Base-by-base conservation (phyloP, 2,329 filamentous ascomycete genomes). In the Akanthomyces uredinophilus region DNA sequence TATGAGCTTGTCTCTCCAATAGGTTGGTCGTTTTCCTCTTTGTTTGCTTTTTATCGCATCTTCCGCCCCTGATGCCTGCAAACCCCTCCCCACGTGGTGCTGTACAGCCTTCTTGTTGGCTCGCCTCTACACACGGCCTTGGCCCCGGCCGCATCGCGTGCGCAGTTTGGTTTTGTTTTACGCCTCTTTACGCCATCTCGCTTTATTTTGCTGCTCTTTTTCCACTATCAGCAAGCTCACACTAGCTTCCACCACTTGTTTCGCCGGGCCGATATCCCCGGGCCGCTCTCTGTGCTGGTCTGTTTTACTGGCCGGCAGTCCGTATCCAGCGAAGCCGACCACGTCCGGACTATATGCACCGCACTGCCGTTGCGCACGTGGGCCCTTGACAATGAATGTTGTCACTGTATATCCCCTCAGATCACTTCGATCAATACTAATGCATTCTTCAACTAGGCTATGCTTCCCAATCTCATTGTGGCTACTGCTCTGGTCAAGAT, bases 381-480 rank as follows among this genome's bases (percentile, higher is more conserved):
- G n/a, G n/a, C n/a, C n/a, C n/a, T n/a, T n/a, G n/a, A n/a, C n/a
- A n/a, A n/a, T n/a, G n/a, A n/a, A n/a, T n/a, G n/a, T n/a, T n/a
- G n/a, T n/a, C n/a, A n/a, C n/a, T 3, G 4, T 41, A 16, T 24
- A 11, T 22, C 22, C 3, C 5, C n/a, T 18, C 22, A n/a, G 7
- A 16, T 5, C 24, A 22, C 16, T 11, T 24, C 22, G 14, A 24
- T 16, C 14, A 16, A 24, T 37, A 13, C 54, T 57, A 13, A 57
- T 47, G 16, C 18, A 41, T 50, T 13, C 20, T 22, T 5, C 4
- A 57, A 47, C 18, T 61, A 84, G 81, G 81, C 47, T 84, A 84
- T 68, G 79, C 76, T 64, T 80, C 77, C 63, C 82, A 81, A 41
- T 76, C 78, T 50, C 79, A 73, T 67, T 84, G 82, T 69, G 81